These are phyloP conservation scores for Macrophomina phaseolina DNA, from an alignment of 2,329 filamentous ascomycete genomes.

Conservation along the genomic window DNA sequence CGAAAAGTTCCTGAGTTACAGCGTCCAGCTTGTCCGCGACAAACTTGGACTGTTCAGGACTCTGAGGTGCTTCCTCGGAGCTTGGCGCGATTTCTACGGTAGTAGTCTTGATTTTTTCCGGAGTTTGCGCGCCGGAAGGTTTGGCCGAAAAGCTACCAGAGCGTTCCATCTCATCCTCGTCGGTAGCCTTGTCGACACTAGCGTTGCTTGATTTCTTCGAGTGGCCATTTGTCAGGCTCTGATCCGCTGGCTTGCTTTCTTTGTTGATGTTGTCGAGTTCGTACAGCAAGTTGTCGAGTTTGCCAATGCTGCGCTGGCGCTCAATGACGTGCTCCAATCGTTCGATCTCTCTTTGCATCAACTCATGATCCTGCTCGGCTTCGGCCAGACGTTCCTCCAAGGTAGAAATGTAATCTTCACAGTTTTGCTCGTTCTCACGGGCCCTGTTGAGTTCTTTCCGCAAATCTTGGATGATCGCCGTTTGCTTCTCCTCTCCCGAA, in stretches of 20 bases:
- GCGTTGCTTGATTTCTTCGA: constrained; percentile 42
- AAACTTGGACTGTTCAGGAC: constrained; percentile 80
- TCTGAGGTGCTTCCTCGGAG: constrained; percentile 61
- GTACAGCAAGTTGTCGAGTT: constrained; percentile 88
- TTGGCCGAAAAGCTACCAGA: constrained; percentile 2
- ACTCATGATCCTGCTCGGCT: constrained; percentile 90
- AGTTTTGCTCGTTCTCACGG: constrained; percentile 86
- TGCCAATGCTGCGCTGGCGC: constrained; percentile 91
- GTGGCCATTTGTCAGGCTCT: constrained; percentile 34
- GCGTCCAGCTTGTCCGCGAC: constrained; percentile 92
- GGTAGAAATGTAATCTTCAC: constrained; percentile 96
- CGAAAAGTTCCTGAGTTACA: constrained; percentile 88
- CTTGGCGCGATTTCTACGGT: constrained; percentile 30
- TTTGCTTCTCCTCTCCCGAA: constrained; percentile 90
- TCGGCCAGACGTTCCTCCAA: constrained; percentile 94
- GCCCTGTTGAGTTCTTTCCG: constrained; percentile 89
- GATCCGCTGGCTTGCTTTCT: constrained; percentile 34
- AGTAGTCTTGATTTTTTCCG: constrained; percentile 13
- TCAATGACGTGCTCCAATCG: constrained; percentile 93
- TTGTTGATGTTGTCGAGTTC: constrained; percentile 74
- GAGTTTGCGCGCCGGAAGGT: neutral
- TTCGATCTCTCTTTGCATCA: constrained; percentile 97
- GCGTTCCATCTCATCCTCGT: constrained; percentile 16
- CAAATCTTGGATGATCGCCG: constrained; percentile 81
- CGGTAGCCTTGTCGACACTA: constrained; percentile 33